These are phyloP conservation scores for Aspergillus affinis DNA, from an alignment of 495 filamentous ascomycete species.

Conservation along the genomic window DNA sequence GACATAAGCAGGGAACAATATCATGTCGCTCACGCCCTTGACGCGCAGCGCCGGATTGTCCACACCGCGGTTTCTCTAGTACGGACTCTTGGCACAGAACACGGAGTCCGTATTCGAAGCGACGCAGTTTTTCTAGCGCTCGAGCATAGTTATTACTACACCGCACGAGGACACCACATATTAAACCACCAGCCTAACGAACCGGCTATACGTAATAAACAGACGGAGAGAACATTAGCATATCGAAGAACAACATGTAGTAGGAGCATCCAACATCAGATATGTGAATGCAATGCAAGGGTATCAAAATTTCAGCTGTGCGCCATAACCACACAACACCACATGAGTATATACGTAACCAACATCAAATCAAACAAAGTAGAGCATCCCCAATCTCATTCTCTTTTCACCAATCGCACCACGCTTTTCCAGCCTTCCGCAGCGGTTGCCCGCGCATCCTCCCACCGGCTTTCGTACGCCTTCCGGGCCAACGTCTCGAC, in stretches of 20 bases:
- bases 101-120: background rate
- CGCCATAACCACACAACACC: constrained; percentile 5
- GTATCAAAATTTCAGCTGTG: constrained; percentile 18
- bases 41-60: background rate
- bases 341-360: constrained; percentile 16
- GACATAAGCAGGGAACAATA: background rate
- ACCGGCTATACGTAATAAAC: background rate
- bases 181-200: background rate
- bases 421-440: constrained; percentile 34
- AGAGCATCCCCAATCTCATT: constrained; percentile 22
- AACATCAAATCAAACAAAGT: constrained; percentile 6
- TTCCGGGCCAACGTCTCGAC: constrained; percentile 65
- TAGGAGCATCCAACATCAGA: constrained; percentile 7
- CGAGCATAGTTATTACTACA: background rate
- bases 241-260: constrained; percentile 11
- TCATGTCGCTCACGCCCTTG: background rate
- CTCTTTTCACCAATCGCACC: constrained; percentile 34
- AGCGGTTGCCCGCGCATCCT: constrained; percentile 52
- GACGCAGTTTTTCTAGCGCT: background rate
- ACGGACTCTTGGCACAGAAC: background rate
- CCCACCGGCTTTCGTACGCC: constrained; percentile 65
- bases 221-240: constrained; percentile 5
- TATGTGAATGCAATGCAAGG: constrained; percentile 13
- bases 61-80: background rate
- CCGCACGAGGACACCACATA: background rate